Evolutionary conservation across 2,329 filamentous ascomycete genomes (phyloP).

Genomic region (Fusarium virguliforme): DNA sequence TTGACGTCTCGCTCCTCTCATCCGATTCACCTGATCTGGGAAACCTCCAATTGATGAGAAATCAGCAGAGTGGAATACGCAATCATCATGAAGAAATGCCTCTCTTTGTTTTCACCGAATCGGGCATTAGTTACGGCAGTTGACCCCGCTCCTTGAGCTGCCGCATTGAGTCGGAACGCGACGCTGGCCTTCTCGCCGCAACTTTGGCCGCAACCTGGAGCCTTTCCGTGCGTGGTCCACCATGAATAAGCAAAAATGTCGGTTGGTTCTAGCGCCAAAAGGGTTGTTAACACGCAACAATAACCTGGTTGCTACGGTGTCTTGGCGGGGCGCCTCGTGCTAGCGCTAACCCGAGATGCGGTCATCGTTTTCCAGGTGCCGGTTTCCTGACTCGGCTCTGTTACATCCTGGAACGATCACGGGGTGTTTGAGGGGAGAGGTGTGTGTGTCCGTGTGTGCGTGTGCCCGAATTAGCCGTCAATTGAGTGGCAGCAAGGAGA

Average conservation of each 20-base stretch:
- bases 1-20: background rate
- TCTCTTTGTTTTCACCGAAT: constrained; percentile 24
- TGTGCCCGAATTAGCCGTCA: background rate
- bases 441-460: background rate
- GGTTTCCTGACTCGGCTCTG: constrained; percentile 11
- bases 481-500: constrained; percentile 5
- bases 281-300: constrained; percentile 35
- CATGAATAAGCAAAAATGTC: constrained; percentile 13
- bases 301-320: constrained; percentile 33
- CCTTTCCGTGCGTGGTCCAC: background rate
- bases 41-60: constrained; percentile 5
- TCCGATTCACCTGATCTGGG: background rate
- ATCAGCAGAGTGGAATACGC: background rate
- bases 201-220: background rate
- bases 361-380: constrained; percentile 26
- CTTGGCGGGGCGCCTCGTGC: constrained; percentile 29
- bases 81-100: constrained; percentile 5
- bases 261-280: constrained; percentile 31
- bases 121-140: constrained; percentile 14
- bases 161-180: background rate
- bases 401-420: constrained; percentile 2
- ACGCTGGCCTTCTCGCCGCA: constrained; percentile 10
- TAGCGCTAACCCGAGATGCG: constrained; percentile 15
- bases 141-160: constrained; percentile 38
- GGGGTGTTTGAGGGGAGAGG: constrained; percentile 9